Evolutionary conservation across 805 yeast species (phyloP), one percentile per base, ranked within the genome.

Genomic region (Myxozyma neglecta): DNA sequence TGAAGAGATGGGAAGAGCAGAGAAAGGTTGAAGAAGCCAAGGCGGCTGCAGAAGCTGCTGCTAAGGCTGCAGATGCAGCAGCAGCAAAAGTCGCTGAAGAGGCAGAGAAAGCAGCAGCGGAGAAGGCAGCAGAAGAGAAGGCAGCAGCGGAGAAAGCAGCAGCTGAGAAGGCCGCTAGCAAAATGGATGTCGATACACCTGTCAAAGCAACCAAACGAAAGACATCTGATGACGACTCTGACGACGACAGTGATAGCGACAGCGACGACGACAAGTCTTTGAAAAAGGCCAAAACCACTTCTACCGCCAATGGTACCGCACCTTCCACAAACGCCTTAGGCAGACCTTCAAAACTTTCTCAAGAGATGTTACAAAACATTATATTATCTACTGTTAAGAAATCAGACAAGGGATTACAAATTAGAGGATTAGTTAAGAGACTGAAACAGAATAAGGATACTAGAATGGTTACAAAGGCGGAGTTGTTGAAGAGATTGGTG

Each of bases 371-470:
- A 16, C 50, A 48, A 24, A 43, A 45, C n/a, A 32, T n/a, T 14
- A 39, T 56, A 39, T 32, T 42, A 5, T 18, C 48, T 11, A 40
- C 39, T 18, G 51, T 56, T 7, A 39, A 42, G 16, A 43, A 40
- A 37, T 39, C 51, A 9, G 43, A 43, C 14, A 59, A 56, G 42
- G 52, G 59, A 20, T 29, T 56, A 16, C 47, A 56, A 24, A 29
- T 61, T n/a, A 59, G 61, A 40, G 52, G 45, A 4, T 53, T 61
- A 35, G 50, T 55, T 11, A 59, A 57, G 53, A 50, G 40, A 6
- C 34, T 59, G 42, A 35, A 48, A 14, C 57, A 57, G 20, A 56
- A 52, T 36, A 50, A 44, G 43, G 53, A 45, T 35, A 53, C 60
- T n/a, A 54, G 55, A 14, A 13, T n/a, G 10, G 32, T 61, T 13